Evolutionary conservation across 169 alveolate species (phyloP).

Genomic region (Theileria orientalis): DNA sequence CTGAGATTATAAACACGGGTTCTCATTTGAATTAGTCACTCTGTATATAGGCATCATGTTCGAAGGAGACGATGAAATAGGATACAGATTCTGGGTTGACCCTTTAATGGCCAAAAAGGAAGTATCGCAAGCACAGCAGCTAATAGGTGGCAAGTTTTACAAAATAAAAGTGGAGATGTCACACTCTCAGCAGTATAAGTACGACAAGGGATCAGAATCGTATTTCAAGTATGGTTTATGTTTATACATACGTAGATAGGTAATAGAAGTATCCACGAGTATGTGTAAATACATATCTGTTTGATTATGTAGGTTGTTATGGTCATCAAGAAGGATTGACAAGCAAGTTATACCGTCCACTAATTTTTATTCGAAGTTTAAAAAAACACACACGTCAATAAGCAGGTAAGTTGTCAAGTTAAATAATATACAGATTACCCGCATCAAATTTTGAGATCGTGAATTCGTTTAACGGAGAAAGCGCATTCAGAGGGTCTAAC

Average conservation of each 20-base stretch:
- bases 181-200: conserved; percentile 81
- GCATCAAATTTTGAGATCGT: conserved; percentile 65
- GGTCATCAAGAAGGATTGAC: conserved; percentile 22
- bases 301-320: conserved; percentile 9
- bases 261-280: conserved; percentile 32
- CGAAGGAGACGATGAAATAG: conserved; percentile 45
- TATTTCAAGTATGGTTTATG: conserved; percentile 25
- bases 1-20: conserved; percentile 31
- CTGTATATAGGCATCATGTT: conserved; percentile 27
- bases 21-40: too few relatives aligned
- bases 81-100: conserved; percentile 55
- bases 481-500: conserved; percentile 54
- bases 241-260: conserved; percentile 7
- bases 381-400: conserved; percentile 62
- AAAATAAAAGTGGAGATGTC: conserved; percentile 77
- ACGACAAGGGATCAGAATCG: conserved; percentile 67
- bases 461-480: conserved; percentile 53
- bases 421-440: conserved; percentile 50
- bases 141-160: conserved; percentile 83
- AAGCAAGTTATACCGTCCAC: conserved; percentile 22
- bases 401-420: conserved; percentile 56
- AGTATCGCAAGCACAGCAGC: conserved; percentile 75
- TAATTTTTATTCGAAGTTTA: conserved; percentile 39
- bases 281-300: too few relatives aligned
- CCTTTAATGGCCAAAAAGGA: conserved; percentile 61